Percentiles rank a stretch among this genome's conserved stretches.
Evolutionary conservation across 768 basidiomycete genomes (phyloP).

Genomic region (Leccinellum rugosiceps): DNA sequence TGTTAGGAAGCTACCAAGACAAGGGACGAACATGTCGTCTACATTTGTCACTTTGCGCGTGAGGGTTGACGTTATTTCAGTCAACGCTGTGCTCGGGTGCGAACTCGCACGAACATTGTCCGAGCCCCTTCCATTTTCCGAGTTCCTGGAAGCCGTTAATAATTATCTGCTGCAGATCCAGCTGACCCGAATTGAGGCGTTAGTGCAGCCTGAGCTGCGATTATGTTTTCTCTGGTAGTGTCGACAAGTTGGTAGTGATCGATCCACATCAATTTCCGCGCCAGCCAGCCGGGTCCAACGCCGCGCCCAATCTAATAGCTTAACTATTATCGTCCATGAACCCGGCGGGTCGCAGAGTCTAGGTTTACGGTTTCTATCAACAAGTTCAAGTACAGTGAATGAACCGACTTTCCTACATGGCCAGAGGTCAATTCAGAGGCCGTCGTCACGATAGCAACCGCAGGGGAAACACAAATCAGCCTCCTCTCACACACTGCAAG

Average conservation of each 20-base stretch:
- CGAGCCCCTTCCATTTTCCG: background rate
- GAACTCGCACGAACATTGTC: background rate
- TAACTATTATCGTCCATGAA: background rate
- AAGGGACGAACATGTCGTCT: constrained; percentile 6
- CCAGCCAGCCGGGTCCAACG: background rate
- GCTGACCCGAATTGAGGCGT: background rate
- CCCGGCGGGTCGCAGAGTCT: too few species aligned
- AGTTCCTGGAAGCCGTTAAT: background rate
- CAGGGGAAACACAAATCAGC: constrained; percentile 3
- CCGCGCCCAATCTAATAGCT: background rate
- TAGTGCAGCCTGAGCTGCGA: background rate
- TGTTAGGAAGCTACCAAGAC: background rate
- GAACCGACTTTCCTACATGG: constrained; percentile 10
- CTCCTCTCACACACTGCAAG: constrained; percentile 28
- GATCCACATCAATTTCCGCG: background rate
- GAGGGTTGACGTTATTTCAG: constrained; percentile 16
- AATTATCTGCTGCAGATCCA: background rate
- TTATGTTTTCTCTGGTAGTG: background rate
- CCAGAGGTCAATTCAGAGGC: constrained; percentile 8
- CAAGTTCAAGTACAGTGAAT: background rate
- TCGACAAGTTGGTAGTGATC: background rate
- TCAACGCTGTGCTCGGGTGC: constrained; percentile 1
- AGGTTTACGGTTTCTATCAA: background rate
- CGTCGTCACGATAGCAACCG: background rate
- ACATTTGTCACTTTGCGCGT: constrained; percentile 1